Base-by-base conservation (phyloP, 495 filamentous ascomycete species). In the Rusavskia elegans region DNA sequence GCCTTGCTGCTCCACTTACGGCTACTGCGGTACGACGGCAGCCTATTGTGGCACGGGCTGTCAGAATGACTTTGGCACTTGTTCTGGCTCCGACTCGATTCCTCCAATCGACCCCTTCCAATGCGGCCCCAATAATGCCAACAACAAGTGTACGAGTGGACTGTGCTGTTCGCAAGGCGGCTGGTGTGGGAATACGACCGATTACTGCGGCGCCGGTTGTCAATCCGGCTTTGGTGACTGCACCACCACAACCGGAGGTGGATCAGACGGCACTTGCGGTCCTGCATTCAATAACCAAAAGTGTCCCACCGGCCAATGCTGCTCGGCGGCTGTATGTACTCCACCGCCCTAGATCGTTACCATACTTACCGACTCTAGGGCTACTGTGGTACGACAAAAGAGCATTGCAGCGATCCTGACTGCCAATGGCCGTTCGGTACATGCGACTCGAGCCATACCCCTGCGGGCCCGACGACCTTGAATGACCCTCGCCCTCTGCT, bases 381-480 rank as follows among this genome's bases (percentile, higher is more conserved):
- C 64, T 72, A 75, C 61, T 87, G 83, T 57, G 85, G 84, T 10
- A 71, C 61, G 10, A 73, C 73, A 2, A 62, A 57, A 51, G 75
- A 73, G 11, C 83, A 85, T 60, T 89, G 85, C 61, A 61, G 62
- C 17, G 75, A 83, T 30, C 84, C 85, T 3, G 79, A 82, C 52
- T 89, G 84, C 59, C 80, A 81, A 55, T 68, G 83, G 32, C 71
- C 78, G 53, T 89, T 77, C 55, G 83, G 81, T 27, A 68, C 55
- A 19, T 89, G 84, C 58, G 85, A 89, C 64, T 80, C 77, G 29
- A 80, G 84, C 63, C 66, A 74, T 49, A 72, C 72, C 19, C 85
- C 85, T 3, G 59, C 64, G 5, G 85, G 85, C 10, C 63, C 64
- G 5, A 75, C 79, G 21, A 88, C 83, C 0, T 71, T 72, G 2